phyloP scores from a whole-genome alignment of 192 early-diverging fungal genomes.

The Backusella australiensis region DNA sequence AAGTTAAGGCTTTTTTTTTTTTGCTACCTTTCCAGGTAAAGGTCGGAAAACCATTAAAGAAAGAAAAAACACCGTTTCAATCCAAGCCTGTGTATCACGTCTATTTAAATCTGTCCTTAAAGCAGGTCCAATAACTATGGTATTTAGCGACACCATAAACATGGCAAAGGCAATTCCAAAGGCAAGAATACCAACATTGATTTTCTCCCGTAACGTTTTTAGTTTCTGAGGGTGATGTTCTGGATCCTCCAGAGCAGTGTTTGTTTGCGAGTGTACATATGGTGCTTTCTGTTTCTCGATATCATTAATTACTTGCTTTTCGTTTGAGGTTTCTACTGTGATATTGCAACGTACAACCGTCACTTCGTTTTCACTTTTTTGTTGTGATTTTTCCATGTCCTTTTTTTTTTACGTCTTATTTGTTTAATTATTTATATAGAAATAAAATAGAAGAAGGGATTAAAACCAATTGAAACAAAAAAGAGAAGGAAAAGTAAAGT shows the following conservation, averaged over 20 bases:
- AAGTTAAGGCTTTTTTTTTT: not conserved
- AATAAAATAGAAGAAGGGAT: not conserved
- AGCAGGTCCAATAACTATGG: slow-evolving; percentile 32
- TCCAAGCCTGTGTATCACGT: slow-evolving; percentile 22
- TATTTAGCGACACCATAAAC: slow-evolving; percentile 35
- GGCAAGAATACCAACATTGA: not conserved
- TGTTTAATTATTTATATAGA: not conserved
- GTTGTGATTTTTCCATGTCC: not conserved
- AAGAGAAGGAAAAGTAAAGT: not conserved
- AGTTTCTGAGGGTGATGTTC: not conserved
- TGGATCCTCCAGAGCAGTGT: not conserved
- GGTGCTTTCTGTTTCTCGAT: not conserved
- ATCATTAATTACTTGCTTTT: not conserved
- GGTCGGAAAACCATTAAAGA: slow-evolving; percentile 28
- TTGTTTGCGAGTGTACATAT: not conserved
- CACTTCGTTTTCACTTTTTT: not conserved
- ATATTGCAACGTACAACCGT: not conserved
- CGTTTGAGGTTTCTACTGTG: not conserved
- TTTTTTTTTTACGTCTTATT: not conserved
- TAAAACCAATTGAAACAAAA: not conserved
- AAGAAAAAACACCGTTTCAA: slow-evolving; percentile 27
- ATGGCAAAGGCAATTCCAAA: slow-evolving; percentile 23
- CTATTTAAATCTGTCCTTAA: slow-evolving; percentile 26
- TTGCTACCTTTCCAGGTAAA: slow-evolving; percentile 27
- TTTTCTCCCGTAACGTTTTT: not conserved